Evolutionary conservation across 108 stramenopile species (phyloP).

Genomic region (Skeletonema marinoi): DNA sequence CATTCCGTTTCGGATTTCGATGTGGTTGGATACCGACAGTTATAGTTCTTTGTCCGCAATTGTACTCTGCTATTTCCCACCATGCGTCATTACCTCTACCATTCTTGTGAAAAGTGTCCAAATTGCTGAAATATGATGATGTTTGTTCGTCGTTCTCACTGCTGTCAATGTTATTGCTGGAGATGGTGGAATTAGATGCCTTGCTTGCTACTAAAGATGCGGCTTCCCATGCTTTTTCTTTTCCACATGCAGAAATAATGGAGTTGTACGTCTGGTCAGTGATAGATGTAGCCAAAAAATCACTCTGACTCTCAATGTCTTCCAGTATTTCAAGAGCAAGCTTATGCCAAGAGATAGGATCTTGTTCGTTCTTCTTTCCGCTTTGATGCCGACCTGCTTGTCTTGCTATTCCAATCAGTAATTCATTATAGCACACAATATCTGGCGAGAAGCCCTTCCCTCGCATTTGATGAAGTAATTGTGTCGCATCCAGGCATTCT

Average conservation of each 20-base stretch:
- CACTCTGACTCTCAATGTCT: conserved; percentile 9
- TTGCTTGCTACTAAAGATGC: conserved; percentile 18
- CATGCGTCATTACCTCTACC: conserved; percentile 48
- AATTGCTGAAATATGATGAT: conserved; percentile 35
- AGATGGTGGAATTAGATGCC: neutral
- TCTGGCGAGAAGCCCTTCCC: conserved; percentile 31
- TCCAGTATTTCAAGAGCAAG: conserved; percentile 33
- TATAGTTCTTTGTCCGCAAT: neutral
- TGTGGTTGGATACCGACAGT: conserved; percentile 51
- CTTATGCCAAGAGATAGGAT: conserved; percentile 20
- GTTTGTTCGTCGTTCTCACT: neutral
- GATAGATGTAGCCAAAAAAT: neutral
- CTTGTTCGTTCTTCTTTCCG: neutral
- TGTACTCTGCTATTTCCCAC: conserved; percentile 44
- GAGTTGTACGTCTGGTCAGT: conserved; percentile 38
- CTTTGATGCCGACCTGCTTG: conserved; percentile 25
- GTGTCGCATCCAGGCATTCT: conserved; percentile 15
- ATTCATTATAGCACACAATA: conserved; percentile 22
- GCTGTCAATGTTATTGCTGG: neutral
- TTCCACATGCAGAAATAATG: conserved; percentile 33
- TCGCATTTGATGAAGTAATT: conserved; percentile 32
- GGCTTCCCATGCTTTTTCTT: conserved; percentile 34
- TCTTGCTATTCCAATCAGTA: conserved; percentile 36
- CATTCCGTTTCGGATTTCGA: conserved; percentile 45
- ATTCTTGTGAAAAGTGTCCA: conserved; percentile 30